Evolutionary conservation across 176 grass and related monocot genomes (phyloP), one percentile per base, ranked within the genome.

Genomic region (Pontederia paniculata): DNA sequence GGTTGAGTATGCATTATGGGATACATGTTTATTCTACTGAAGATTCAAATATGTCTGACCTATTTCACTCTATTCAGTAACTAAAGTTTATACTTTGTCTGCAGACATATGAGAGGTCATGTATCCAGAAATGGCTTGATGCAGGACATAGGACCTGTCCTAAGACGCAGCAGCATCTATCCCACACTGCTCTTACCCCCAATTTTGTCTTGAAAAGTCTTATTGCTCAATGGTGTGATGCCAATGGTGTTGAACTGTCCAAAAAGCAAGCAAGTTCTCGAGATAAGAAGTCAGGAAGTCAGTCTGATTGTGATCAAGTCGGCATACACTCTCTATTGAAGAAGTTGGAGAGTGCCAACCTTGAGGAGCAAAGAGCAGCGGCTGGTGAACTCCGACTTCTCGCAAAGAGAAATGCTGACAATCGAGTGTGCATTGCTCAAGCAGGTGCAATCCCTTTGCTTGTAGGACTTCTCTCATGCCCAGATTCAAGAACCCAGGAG

Each of bases 71-170:
- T 48, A 9, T 22, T n/a, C 48, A 21, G 45, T 48, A 58, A 18
- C 44, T 16, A 23, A 13, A 21, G n/a, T 37, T 22, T 16, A 10
- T 62, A 10, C 21, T 23, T 16, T 62, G 60, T 61, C 7, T 69
- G 46, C 80, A 98, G 93, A 88, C 93, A 0, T 98, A 91, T 51
- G 93, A 98, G 70, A 77, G 83, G 60, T 77, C 83, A 14, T 91
- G 80, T 77, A 91, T 91, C 66, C 93, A 98, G 15, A 98, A 91
- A 66, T 98, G 93, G 93, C 75, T 98, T 47, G 86, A 98, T 77
- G 73, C 67, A 56, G 93, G 86, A 21, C 93, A 98, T 75, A 98
- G 88, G 60, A 91, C 83, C 45, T 98, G 93, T 83, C 93, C 77
- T 47, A 98, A 88, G 76, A 88, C 48, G 0, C 93, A 98, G 57